These are phyloP conservation scores for Gleditsia sinensis DNA, from an alignment of 306 rosid species.

Conservation along the genomic window DNA sequence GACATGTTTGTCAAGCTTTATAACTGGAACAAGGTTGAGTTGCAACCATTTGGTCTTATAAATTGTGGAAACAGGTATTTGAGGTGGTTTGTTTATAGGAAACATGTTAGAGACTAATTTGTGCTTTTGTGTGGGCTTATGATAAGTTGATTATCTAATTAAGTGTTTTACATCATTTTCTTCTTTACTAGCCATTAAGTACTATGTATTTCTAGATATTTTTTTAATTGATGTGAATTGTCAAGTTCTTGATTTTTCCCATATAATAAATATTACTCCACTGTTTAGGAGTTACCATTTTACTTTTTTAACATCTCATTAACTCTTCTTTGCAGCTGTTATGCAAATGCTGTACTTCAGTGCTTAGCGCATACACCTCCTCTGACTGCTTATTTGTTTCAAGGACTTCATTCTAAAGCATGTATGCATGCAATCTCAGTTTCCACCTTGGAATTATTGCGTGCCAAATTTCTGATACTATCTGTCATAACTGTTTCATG, in stretches of 20 bases:
- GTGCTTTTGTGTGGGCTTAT: constrained; percentile 14
- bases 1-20: constrained; percentile 79
- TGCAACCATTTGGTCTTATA: constrained; percentile 77
- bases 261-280: neutral
- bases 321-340: constrained; percentile 64
- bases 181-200: neutral
- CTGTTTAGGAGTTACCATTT: neutral
- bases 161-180: constrained; percentile 9
- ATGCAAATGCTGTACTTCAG: constrained; percentile 89
- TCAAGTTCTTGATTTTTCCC: constrained; percentile 10
- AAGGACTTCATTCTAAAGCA: constrained; percentile 77
- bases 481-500: constrained; percentile 3
- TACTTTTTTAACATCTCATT: neutral
- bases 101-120: neutral
- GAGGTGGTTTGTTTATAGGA: neutral
- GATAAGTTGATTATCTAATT: constrained; percentile 21
- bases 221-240: neutral
- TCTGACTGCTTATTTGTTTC: constrained; percentile 80
- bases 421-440: constrained; percentile 55
- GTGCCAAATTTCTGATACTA: neutral
- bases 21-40: constrained; percentile 68
- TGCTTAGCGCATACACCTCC: constrained; percentile 90
- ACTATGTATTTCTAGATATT: neutral
- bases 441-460: constrained; percentile 16
- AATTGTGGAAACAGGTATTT: constrained; percentile 89